phyloP scores from a whole-genome alignment of 2,329 filamentous ascomycete genomes.

The Exophiala mesophila region DNA sequence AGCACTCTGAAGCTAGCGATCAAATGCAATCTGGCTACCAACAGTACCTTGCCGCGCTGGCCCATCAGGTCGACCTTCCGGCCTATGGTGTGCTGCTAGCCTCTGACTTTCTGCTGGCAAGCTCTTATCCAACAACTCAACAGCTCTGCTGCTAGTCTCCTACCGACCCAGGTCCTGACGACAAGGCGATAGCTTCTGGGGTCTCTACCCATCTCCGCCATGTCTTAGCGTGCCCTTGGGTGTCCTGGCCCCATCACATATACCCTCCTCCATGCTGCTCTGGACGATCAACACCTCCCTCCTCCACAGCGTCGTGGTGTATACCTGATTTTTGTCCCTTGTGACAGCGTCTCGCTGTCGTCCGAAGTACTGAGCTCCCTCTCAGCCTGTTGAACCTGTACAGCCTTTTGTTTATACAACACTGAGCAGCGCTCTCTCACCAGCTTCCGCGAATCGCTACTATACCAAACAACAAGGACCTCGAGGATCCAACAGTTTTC shows the following conservation, averaged over 20 bases:
- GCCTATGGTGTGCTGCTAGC: too few relatives aligned
- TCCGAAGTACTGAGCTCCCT: slow-evolving; percentile 24
- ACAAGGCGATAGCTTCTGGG: neutral
- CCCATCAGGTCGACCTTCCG: neutral
- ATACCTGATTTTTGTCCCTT: slow-evolving; percentile 1
- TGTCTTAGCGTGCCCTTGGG: too few relatives aligned
- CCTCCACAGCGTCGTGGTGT: slow-evolving; percentile 19
- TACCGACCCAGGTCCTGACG: neutral
- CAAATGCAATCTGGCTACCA: neutral
- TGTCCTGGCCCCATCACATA: slow-evolving; percentile 13
- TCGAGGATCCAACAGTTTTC: neutral
- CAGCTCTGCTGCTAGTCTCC: neutral
- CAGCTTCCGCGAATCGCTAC: too few relatives aligned
- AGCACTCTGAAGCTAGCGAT: neutral
- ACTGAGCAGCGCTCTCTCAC: slow-evolving; percentile 20
- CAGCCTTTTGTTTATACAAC: slow-evolving; percentile 9
- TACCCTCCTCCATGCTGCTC: slow-evolving; percentile 11
- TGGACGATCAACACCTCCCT: slow-evolving; percentile 19
- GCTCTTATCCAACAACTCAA: neutral
- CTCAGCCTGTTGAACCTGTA: slow-evolving; percentile 12
- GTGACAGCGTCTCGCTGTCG: slow-evolving; percentile 22
- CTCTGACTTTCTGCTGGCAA: too few relatives aligned
- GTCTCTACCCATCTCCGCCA: too few relatives aligned
- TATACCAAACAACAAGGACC: neutral
- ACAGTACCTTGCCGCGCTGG: too few relatives aligned